These are phyloP conservation scores for Epichloe bromicola DNA, from an alignment of 2,329 filamentous ascomycete species.

Conservation along the genomic window DNA sequence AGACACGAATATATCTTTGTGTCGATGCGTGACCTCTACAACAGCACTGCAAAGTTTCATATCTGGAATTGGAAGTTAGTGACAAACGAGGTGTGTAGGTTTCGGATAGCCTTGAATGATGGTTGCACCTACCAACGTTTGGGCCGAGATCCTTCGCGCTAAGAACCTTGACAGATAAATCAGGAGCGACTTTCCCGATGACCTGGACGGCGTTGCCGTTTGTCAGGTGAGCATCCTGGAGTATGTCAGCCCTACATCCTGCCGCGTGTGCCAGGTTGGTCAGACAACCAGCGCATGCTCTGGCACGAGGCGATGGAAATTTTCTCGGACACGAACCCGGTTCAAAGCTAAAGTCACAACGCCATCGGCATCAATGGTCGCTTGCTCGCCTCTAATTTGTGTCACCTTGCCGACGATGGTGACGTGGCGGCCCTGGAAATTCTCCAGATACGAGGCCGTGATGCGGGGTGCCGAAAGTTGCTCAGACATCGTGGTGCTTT, in stretches of 20 bases:
- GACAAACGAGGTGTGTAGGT: too few relatives aligned
- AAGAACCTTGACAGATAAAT: conserved; percentile 59
- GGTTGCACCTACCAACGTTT: conserved; percentile 48
- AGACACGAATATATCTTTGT: conserved; percentile 66
- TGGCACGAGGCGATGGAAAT: not conserved
- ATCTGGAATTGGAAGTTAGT: conserved; percentile 37
- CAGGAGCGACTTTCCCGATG: conserved; percentile 66
- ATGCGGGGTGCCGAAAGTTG: conserved; percentile 65
- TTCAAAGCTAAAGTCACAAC: conserved; percentile 63
- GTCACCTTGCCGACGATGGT: conserved; percentile 77
- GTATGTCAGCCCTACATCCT: not conserved
- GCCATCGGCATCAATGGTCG: conserved; percentile 69
- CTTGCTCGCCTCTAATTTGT: conserved; percentile 68
- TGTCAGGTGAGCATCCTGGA: conserved; percentile 56
- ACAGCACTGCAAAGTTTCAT: conserved; percentile 63
- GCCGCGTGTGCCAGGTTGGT: not conserved
- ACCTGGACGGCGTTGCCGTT: conserved; percentile 61
- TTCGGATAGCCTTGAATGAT: not conserved
- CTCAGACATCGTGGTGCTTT: conserved; percentile 43
- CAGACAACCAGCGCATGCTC: not conserved
- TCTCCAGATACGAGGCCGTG: conserved; percentile 64
- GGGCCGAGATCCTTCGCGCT: conserved; percentile 56
- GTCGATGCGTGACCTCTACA: conserved; percentile 73
- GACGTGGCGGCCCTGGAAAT: conserved; percentile 62
- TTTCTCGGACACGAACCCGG: conserved; percentile 36